Percentiles rank a stretch among this genome's conserved stretches.
Conservation (phyloP, 2,329 filamentous ascomycete genomes). For the Fusarium avenaceum region DNA sequence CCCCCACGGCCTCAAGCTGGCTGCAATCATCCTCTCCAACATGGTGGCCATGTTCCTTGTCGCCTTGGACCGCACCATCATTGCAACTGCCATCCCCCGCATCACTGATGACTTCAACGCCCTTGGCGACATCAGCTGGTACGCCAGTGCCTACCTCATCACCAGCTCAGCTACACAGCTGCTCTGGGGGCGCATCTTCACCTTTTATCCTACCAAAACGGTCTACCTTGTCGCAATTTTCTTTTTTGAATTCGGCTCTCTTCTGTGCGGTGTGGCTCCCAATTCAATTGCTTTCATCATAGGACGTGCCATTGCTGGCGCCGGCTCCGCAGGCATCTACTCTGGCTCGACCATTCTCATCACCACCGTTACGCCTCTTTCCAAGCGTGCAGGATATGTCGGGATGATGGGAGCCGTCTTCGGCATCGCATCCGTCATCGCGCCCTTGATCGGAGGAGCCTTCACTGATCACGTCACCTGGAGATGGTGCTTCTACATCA, state of each 20-base stretch:
- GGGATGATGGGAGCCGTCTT: conserved; percentile 10
- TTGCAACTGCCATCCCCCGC: conserved; percentile 13
- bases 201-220: conserved; percentile 5
- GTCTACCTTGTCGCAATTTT: conserved; percentile 17
- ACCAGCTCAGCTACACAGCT: conserved; percentile 18
- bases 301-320: conserved; percentile 15
- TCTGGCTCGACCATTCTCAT: conserved; percentile 18
- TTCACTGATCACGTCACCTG: conserved; percentile 21
- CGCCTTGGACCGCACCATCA: conserved; percentile 20
- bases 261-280: conserved; percentile 15
- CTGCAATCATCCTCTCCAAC: conserved; percentile 13
- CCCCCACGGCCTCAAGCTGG: conserved; percentile 12
- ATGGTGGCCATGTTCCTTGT: conserved; percentile 27
- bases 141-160: conserved; percentile 17
- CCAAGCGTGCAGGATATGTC: conserved; percentile 11
- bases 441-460: conserved; percentile 11
- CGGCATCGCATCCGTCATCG: conserved; percentile 14
- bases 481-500: conserved; percentile 27
- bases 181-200: conserved; percentile 8
- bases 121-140: conserved; percentile 16
- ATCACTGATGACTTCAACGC: conserved; percentile 16
- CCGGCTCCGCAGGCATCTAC: conserved; percentile 9
- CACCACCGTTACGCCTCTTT: conserved; percentile 8
- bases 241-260: conserved; percentile 14
- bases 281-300: conserved; percentile 7